Evolutionary conservation across 1,139 yeast genomes (phyloP).

Genomic region (Taphrina pruni): DNA sequence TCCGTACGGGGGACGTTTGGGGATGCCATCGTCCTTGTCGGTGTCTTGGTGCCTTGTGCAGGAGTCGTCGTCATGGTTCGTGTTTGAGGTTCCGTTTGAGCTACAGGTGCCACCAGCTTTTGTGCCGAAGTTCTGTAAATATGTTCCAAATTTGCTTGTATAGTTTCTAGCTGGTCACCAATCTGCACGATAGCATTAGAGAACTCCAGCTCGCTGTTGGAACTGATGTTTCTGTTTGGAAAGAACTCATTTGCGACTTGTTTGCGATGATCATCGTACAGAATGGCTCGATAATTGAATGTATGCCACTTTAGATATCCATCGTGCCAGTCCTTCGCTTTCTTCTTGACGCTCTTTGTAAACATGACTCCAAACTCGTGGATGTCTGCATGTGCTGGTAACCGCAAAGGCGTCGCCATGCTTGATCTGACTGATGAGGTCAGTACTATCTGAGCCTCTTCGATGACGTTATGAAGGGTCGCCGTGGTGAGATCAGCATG

Average conservation of each 20-base stretch:
- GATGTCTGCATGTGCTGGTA: constrained; percentile 49
- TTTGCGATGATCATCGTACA: constrained; percentile 55
- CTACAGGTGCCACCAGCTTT: not conserved
- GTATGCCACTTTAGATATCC: constrained; percentile 59
- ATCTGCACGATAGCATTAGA: constrained; percentile 22
- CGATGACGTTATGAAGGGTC: too few relatives aligned
- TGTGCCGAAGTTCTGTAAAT: constrained; percentile 18
- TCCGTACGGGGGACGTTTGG: not conserved
- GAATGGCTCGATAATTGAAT: constrained; percentile 59
- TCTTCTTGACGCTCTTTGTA: constrained; percentile 58
- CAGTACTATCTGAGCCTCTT: too few relatives aligned
- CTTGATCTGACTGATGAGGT: not conserved
- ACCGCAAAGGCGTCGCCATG: constrained; percentile 21
- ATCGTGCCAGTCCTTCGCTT: constrained; percentile 62
- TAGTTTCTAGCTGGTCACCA: constrained; percentile 21
- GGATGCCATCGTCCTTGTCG: not conserved
- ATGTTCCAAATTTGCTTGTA: constrained; percentile 36
- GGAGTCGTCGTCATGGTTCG: not conserved
- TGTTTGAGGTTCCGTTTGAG: not conserved
- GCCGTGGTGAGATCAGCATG: too few relatives aligned
- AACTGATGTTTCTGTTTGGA: constrained; percentile 30
- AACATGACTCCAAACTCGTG: constrained; percentile 56
- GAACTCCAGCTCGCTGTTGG: constrained; percentile 27
- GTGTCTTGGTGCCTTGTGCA: not conserved
- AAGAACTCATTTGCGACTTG: constrained; percentile 54